Evolutionary conservation across 495 filamentous ascomycete species (phyloP).

Genomic region (Talaromyces trachyspermus): DNA sequence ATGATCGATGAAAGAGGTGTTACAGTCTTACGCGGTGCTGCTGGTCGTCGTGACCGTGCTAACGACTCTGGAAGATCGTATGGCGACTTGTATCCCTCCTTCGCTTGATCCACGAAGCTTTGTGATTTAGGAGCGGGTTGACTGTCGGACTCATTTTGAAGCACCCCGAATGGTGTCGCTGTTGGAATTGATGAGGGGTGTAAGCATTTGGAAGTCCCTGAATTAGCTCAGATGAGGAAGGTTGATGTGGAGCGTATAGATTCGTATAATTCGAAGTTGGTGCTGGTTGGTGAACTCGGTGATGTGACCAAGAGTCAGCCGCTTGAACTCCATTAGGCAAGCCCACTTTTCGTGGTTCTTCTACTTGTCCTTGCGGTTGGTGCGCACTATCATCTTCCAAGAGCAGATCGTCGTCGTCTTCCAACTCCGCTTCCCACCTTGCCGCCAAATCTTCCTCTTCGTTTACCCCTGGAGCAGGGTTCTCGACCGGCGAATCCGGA

Average conservation of each 20-base stretch:
- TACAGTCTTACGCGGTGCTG: conserved; percentile 26
- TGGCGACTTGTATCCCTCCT: conserved; percentile 85
- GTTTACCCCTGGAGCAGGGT: neutral
- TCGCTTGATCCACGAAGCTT: conserved; percentile 85
- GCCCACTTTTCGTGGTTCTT: neutral
- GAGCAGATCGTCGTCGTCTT: conserved; percentile 65
- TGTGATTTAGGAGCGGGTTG: conserved; percentile 38
- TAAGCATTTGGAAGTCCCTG: conserved; percentile 17
- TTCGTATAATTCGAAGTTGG: conserved; percentile 7
- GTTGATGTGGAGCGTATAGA: conserved; percentile 39
- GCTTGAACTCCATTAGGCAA: neutral
- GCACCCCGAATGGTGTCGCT: conserved; percentile 34
- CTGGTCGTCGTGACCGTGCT: conserved; percentile 56
- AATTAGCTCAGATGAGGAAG: conserved; percentile 33
- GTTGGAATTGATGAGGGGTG: conserved; percentile 22
- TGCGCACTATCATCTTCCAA: conserved; percentile 50
- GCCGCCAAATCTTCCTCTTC: conserved; percentile 20
- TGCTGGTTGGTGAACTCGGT: conserved; percentile 4
- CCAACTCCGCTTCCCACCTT: conserved; percentile 21
- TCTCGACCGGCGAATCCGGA: conserved; percentile 23
- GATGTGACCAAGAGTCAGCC: neutral
- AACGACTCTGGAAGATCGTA: conserved; percentile 94
- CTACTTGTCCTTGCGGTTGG: neutral
- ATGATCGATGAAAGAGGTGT: conserved; percentile 17
- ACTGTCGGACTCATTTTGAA: conserved; percentile 23